These are phyloP conservation scores for Mikania micrantha DNA, from an alignment of 129 eudicot species.

Conservation along the genomic window DNA sequence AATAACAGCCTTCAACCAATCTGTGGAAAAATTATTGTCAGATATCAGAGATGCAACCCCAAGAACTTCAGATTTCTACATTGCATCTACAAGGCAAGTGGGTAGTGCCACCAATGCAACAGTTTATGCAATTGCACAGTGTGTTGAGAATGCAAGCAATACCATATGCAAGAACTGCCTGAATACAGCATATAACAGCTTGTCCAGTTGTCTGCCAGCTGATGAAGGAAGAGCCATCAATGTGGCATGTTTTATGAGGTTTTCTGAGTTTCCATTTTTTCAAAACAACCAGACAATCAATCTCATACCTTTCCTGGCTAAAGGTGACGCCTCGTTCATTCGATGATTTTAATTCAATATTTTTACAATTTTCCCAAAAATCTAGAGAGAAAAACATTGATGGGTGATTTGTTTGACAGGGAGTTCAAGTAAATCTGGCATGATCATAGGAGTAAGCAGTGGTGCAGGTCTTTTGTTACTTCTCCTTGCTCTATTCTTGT, in stretches of 20 bases:
- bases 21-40: constrained; percentile 39
- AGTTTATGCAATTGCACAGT: no score
- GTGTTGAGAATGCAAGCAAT: no score
- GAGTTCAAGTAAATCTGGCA: constrained; percentile 41
- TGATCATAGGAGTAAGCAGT: constrained; percentile 45
- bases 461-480: constrained; percentile 24
- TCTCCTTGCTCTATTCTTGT: constrained; percentile 12
- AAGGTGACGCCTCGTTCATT: constrained; percentile 23
- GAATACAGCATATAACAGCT: no score
- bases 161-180: no score
- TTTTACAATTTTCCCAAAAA: not conserved
- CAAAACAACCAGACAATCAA: no score
- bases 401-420: constrained; percentile 23
- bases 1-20: constrained; percentile 24
- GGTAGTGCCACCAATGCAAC: constrained; percentile 21
- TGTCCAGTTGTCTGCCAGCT: no score
- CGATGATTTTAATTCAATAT: not conserved
- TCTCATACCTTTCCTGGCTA: not conserved
- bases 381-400: not conserved
- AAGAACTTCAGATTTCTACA: constrained; percentile 40
- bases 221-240: no score
- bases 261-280: no score
- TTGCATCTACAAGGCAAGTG: constrained; percentile 38
- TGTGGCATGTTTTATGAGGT: no score
- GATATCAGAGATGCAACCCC: no score